Base-by-base conservation (phyloP, 2,329 filamentous ascomycete species). In the Teratosphaeria viscida region DNA sequence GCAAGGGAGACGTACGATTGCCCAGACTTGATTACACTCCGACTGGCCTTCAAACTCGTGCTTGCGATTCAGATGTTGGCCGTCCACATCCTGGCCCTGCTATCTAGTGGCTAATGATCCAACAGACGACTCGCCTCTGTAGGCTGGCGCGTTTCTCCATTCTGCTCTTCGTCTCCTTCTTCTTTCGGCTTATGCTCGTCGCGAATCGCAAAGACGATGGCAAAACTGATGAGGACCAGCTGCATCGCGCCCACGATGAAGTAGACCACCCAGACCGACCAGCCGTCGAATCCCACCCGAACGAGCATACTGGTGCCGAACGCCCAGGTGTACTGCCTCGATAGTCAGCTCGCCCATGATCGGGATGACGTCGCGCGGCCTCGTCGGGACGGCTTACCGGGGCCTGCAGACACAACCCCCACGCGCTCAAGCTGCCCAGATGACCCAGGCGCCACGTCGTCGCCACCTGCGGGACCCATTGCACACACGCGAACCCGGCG, bases 361-460 rank as follows among this genome's bases (percentile, higher is more conserved):
- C 7, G 29, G 6, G 61, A 11, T n/a, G 57, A 23, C 23, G 23
- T 2, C 23, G 56, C n/a, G 56, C 2, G 37, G 26, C 12, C 35
- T 19, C 27, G 23, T 23, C 23, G 23, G 23, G 23, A 63, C n/a
- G 5, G 43, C 89, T 90, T 0, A 92, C 92, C 0, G 92, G 92
- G 0, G 92, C 96, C 73, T 96, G 92, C 37, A 96, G 94, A 72
- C 87, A 90, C 90, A 96, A 96, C 89, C 95, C 96, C 6, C 90
- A 88, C 58, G 96, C 92, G 70, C 90, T 95, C 66, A 96, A 77
- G 72, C 90, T 95, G 43, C 90, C 90, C 0, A 94, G 88, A 68
- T 91, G 87, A 71, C 92, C 89, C 59, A 96, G 79, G 58, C 80
- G 82, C 75, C 89, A 94, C 0, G 92, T 96, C 55, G 88, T 96